Evolutionary conservation across 495 filamentous ascomycete species (phyloP), one percentile per base, ranked within the genome.

Genomic region (Cercophora scortea): DNA sequence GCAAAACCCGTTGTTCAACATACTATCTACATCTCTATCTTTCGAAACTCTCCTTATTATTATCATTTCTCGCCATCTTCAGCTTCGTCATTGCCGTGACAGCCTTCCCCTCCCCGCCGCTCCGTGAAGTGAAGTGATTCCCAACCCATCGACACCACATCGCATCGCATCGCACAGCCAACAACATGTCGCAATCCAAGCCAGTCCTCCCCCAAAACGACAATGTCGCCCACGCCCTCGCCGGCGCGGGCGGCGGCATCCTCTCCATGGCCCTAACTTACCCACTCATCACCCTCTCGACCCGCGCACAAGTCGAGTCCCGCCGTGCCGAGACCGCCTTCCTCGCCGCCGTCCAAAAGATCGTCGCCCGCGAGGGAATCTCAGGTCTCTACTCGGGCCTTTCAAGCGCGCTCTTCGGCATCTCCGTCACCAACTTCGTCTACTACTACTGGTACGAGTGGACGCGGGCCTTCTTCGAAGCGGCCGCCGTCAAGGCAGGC

Each of bases 371-470:
- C 56, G 94, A 99, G 70, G 93, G 93, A 45, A 72, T 95, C 32
- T 71, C 78, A 0, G 94, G 92, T 8, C 81, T 99, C 9, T 99
- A 94, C 44, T 73, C 79, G 12, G 94, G 94, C 12, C 79, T 99
- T 4, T 97, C 92, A 60, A 91, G 86, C 18, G 93, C 93, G 8
- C 77, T 99, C 5, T 96, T 99, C 67, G 93, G 94, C 60, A 97
- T 97, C 72, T 92, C 87, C 68, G 85, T 99, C 52, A 99, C 93
- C 50, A 99, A 99, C 71, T 97, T 99, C 59, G 91, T 99, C 18
- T 99, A 99, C 72, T 99, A 99, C 71, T 99, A 99, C 72, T 99
- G 93, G 88, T 99, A 96, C 74, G 93, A 99, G 73, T 97, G 89
- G 87, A 92, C 91, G 49, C 86, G 93, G 18, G 77, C 88, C 42